Conservation (phyloP, 495 filamentous ascomycete genomes). For the Xylaria venustula region DNA sequence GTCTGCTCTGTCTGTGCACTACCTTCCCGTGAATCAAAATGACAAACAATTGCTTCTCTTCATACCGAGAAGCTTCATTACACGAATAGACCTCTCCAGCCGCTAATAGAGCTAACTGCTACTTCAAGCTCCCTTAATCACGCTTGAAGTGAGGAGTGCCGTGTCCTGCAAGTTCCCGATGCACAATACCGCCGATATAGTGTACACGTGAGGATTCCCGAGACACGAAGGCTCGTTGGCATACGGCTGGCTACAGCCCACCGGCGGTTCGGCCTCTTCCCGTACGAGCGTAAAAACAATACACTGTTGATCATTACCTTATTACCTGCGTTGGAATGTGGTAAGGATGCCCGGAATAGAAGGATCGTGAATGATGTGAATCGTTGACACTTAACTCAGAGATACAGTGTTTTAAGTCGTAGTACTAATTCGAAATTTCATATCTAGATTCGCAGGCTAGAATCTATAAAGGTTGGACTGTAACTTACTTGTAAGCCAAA, state of each 20-base stretch:
- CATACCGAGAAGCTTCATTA: neutral
- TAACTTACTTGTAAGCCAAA: no score
- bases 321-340: neutral
- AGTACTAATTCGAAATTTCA: no score
- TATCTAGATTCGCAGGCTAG: no score
- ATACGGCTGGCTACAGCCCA: neutral
- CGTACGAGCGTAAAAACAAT: neutral
- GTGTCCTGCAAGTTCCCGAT: neutral
- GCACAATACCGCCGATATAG: neutral
- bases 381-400: neutral
- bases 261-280: neutral
- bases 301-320: neutral
- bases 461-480: no score
- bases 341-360: neutral
- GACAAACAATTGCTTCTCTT: neutral
- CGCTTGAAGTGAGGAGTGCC: neutral
- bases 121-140: no score
- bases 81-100: neutral
- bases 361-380: neutral
- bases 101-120: no score
- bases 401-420: neutral
- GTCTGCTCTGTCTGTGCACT: neutral
- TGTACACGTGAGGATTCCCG: conserved; percentile 14
- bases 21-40: neutral
- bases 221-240: conserved; percentile 9